Conservation (phyloP, 345 rosid species). For the Rhodamnia rubescens region DNA sequence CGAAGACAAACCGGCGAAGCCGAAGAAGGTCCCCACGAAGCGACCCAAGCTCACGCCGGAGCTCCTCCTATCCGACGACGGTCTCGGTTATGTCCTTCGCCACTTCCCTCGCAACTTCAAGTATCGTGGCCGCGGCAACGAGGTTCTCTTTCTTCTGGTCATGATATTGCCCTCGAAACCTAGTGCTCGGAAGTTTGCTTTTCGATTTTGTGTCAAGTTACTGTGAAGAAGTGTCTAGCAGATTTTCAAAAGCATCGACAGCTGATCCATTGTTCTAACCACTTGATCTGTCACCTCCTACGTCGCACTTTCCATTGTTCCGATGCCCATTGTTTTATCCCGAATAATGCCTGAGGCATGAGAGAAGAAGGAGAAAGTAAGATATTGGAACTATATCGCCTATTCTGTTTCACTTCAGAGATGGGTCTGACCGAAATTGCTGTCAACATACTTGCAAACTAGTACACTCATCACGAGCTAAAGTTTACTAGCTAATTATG, state of each 20-base stretch:
- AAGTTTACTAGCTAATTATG: background rate
- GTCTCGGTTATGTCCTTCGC: constrained; percentile 75
- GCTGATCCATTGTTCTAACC: background rate
- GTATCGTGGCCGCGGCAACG: constrained; percentile 74
- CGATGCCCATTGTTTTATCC: background rate
- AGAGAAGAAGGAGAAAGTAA: background rate
- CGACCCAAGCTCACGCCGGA: constrained; percentile 87
- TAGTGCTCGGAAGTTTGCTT: background rate
- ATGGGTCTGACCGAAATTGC: background rate
- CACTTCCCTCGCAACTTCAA: constrained; percentile 78
- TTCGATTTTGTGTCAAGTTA: background rate
- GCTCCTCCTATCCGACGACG: constrained; percentile 70
- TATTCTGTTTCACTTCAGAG: background rate
- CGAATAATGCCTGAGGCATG: background rate
- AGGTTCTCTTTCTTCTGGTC: constrained; percentile 26
- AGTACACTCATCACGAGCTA: background rate
- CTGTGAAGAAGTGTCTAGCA: background rate
- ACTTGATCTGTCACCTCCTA: background rate
- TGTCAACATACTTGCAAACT: background rate
- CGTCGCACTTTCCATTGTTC: background rate
- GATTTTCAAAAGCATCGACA: background rate
- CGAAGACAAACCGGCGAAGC: constrained; percentile 22
- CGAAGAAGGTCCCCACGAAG: constrained; percentile 32
- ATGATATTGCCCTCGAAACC: background rate
- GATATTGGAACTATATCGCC: background rate